Evolutionary conservation across 1,139 yeast species (phyloP).

Genomic region (Suhomyces anneliseae): DNA sequence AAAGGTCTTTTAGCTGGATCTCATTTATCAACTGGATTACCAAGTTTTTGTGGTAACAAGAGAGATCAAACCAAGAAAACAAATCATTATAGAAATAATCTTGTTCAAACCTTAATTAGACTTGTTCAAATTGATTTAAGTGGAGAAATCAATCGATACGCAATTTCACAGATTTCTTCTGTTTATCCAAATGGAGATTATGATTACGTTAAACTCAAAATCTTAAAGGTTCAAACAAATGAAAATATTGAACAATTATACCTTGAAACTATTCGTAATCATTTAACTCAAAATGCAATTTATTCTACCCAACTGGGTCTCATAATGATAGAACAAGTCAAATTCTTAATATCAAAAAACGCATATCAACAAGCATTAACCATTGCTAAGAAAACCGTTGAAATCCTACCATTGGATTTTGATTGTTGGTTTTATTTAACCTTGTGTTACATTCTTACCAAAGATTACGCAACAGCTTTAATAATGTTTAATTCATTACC

Average conservation of each 20-base stretch:
- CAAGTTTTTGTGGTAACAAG: slow-evolving; percentile 33
- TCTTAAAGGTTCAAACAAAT: slow-evolving; percentile 30
- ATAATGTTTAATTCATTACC: slow-evolving; percentile 40
- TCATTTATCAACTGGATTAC: slow-evolving; percentile 27
- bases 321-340: slow-evolving; percentile 40
- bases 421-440: slow-evolving; percentile 43
- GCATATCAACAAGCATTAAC: slow-evolving; percentile 28
- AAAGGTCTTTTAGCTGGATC: slow-evolving; percentile 32
- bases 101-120: slow-evolving; percentile 33
- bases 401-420: slow-evolving; percentile 42
- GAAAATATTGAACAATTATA: slow-evolving; percentile 28
- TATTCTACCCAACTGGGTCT: slow-evolving; percentile 38
- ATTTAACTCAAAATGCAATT: slow-evolving; percentile 18
- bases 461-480: slow-evolving; percentile 34
- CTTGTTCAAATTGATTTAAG: slow-evolving; percentile 20
- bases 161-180: slow-evolving; percentile 23
- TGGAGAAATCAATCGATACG: slow-evolving; percentile 19
- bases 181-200: slow-evolving; percentile 24
- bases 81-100: slow-evolving; percentile 33
- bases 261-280: slow-evolving; percentile 27
- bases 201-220: slow-evolving; percentile 31
- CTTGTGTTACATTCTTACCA: slow-evolving; percentile 32
- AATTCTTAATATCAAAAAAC: slow-evolving; percentile 34
- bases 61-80: slow-evolving; percentile 24
- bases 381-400: slow-evolving; percentile 33